These are phyloP conservation scores for Vitis hybrid DNA, from an alignment of 177 flowering plant species.

Conservation along the genomic window DNA sequence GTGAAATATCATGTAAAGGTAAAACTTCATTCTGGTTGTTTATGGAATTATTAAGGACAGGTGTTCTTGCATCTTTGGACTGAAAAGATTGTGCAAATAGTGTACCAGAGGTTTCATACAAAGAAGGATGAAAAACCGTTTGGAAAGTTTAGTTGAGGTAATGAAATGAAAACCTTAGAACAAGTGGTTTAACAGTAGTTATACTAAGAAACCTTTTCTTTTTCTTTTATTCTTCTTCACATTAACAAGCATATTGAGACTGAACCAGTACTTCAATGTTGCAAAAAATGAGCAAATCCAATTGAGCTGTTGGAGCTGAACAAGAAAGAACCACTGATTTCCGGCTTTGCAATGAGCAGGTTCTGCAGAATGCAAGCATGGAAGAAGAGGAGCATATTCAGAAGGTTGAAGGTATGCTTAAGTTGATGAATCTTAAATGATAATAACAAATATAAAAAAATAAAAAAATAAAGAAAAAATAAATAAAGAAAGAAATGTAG, in stretches of 20 bases:
- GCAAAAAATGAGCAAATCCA: neutral
- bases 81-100: conserved; percentile 31
- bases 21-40: conserved; percentile 1
- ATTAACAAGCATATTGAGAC: neutral
- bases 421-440: neutral
- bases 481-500: neutral
- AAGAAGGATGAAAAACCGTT: conserved; percentile 57
- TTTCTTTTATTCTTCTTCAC: neutral
- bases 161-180: conserved; percentile 7
- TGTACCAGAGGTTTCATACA: conserved; percentile 66
- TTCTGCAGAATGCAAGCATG: conserved; percentile 33
- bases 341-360: conserved; percentile 32
- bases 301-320: too few species aligned
- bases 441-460: neutral
- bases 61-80: conserved; percentile 6
- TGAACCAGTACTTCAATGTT: neutral
- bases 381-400: conserved; percentile 19
- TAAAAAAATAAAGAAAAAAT: neutral
- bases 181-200: too few species aligned
- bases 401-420: conserved; percentile 35
- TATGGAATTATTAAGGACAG: neutral
- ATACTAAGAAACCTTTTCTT: neutral
- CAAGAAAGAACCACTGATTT: neutral
- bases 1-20: conserved; percentile 80
- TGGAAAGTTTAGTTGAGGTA: conserved; percentile 63